Conservation (phyloP, 2,329 filamentous ascomycete species). For the Penicillium sp. region DNA sequence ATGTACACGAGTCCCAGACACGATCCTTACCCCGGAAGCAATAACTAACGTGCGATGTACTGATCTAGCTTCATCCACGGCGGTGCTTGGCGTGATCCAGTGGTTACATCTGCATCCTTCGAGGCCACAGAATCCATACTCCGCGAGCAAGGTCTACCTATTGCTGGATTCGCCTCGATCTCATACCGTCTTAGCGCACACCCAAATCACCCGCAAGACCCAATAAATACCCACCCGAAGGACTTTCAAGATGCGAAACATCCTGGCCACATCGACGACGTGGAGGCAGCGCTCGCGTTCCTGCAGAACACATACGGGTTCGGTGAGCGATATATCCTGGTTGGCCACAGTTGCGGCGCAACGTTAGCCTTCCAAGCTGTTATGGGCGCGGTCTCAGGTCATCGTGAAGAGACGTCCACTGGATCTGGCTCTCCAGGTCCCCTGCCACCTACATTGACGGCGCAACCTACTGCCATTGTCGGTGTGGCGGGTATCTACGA, state of each 20-base stretch:
- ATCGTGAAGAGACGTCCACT: constrained; percentile 11
- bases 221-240: constrained; percentile 21
- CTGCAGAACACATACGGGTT: constrained; percentile 42
- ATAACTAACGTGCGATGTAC: neutral
- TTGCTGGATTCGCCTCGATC: constrained; percentile 45
- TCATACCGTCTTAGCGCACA: constrained; percentile 48
- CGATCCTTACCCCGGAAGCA: neutral
- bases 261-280: constrained; percentile 46
- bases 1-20: constrained; percentile 30
- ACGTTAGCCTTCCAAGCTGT: constrained; percentile 46
- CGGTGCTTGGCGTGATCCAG: constrained; percentile 50
- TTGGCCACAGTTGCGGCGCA: constrained; percentile 48
- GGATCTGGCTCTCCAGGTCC: constrained; percentile 14
- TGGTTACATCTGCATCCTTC: constrained; percentile 37
- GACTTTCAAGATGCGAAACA: constrained; percentile 40
- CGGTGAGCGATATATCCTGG: constrained; percentile 41
- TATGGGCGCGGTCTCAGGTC: constrained; percentile 30
- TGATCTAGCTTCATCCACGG: constrained; percentile 46
- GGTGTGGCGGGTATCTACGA: constrained; percentile 49
- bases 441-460: constrained; percentile 9
- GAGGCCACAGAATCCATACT: constrained; percentile 35
- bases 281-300: constrained; percentile 39
- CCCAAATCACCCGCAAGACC: constrained; percentile 40
- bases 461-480: constrained; percentile 38
- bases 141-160: constrained; percentile 25